phyloP scores from a whole-genome alignment of 306 rosid species.

The Sicyos baderoa region DNA sequence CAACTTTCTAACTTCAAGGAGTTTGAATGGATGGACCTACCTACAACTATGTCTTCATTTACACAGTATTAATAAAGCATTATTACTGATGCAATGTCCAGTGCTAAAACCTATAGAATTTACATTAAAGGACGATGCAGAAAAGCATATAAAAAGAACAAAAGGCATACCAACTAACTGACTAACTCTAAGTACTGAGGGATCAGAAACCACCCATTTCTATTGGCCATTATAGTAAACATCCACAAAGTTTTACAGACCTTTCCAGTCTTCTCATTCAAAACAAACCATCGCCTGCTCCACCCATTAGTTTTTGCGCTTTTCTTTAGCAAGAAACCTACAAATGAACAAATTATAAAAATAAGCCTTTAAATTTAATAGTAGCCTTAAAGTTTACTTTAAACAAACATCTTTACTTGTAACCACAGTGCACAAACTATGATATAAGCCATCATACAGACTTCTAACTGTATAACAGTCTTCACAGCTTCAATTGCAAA shows the following conservation, averaged over 20 bases:
- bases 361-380: background rate
- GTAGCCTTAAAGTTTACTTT: background rate
- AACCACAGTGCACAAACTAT: background rate
- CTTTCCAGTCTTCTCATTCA: slow-evolving; percentile 95
- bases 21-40: background rate
- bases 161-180: background rate
- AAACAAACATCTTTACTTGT: background rate
- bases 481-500: slow-evolving; percentile 10
- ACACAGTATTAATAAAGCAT: background rate
- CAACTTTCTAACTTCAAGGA: background rate
- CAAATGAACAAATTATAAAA: slow-evolving; percentile 11
- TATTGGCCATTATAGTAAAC: slow-evolving; percentile 2
- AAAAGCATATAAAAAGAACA: background rate
- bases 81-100: background rate
- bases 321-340: slow-evolving; percentile 80
- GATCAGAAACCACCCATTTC: background rate
- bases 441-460: slow-evolving; percentile 1
- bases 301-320: slow-evolving; percentile 89
- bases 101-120: background rate
- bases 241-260: slow-evolving; percentile 32
- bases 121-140: background rate
- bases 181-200: slow-evolving; percentile 4
- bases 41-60: background rate
- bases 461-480: background rate
- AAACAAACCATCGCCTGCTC: slow-evolving; percentile 96